Conservation (phyloP, 257 asterid genomes). For the Nicotiana otophora region DNA sequence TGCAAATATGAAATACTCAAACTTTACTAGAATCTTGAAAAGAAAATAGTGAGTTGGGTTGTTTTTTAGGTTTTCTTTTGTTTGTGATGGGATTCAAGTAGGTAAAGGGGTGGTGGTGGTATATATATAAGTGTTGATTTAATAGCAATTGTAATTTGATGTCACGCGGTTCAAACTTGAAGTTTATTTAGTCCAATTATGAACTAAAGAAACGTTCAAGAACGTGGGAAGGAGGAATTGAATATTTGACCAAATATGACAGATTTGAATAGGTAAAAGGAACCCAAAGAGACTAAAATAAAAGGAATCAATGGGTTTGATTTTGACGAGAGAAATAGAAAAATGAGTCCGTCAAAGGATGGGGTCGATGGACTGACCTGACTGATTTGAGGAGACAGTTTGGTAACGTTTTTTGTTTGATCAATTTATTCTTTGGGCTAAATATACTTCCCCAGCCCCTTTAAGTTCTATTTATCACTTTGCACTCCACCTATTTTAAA, state of each 20-base stretch:
- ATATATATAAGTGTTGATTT: not conserved
- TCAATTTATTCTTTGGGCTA: not conserved
- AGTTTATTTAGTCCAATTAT: not conserved
- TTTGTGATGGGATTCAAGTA: not conserved
- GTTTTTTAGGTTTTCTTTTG: not conserved
- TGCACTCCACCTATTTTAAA: not conserved
- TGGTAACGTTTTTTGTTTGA: not conserved
- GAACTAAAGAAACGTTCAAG: not conserved
- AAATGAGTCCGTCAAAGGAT: not conserved
- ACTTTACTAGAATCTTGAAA: not conserved
- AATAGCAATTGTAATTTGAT: not conserved
- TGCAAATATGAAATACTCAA: not conserved
- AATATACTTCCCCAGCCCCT: not conserved
- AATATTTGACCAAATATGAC: not conserved
- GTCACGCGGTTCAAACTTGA: not conserved
- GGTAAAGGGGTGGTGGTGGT: not conserved
- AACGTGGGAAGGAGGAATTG: not conserved
- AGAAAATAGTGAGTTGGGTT: not conserved
- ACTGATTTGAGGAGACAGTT: not conserved
- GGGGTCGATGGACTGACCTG: not conserved
- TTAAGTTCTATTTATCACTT: not conserved
- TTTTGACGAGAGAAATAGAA: not conserved
- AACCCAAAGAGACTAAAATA: not conserved
- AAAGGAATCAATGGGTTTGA: not conserved
- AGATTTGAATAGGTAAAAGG: not conserved